Base-by-base conservation (phyloP, 2,329 filamentous ascomycete genomes). In the Fusarium coicis region DNA sequence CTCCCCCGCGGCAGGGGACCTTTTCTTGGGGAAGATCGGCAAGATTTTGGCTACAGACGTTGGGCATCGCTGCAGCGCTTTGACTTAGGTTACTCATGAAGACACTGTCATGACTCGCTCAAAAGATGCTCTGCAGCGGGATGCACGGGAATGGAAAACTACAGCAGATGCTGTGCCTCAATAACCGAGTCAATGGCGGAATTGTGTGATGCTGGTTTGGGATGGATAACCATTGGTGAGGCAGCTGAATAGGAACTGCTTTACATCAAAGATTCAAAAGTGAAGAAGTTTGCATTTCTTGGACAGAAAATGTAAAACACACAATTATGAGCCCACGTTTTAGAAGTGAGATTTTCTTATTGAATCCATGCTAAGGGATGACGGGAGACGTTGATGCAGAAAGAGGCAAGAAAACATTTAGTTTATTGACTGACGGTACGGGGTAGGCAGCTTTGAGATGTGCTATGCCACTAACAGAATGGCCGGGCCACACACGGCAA, bases 401-500 rank as follows among this genome's bases (percentile, higher is more conserved):
- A 23, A 49, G 15, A 32, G 21, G 28, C 28, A 32, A 18, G 28
- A 49, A 16, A 32, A 21, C 26, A n/a, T 12, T 4, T 12, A 12
- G 6, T 3, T 9, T 5, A 5, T 50, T 21, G 2, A 19, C 7
- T 21, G 2, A 19, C 7, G 12, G 32, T 36, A 16, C 10, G 12
- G 32, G 32, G 49, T 52, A 37, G 49, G 16, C 32, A 11, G 10
- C 23, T 16, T 39, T 28, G 5, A 5, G 11, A 1, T 23, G 6
- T 26, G 50, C 50, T 39, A 53, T 3, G 34, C 18, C 50, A 21
- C 23, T 53, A 53, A 53, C 50, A 53, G 2, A 39, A 9, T 11
- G 3, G 4, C 2, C 0, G 0, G 18, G 2, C 32, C 11, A 21
- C 12, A 26, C 6, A 7, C 10, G 4, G 18, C 10, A n/a, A 53